Evolutionary conservation across 306 rosid genomes (phyloP).

Genomic region (Ochetophila trinervis): DNA sequence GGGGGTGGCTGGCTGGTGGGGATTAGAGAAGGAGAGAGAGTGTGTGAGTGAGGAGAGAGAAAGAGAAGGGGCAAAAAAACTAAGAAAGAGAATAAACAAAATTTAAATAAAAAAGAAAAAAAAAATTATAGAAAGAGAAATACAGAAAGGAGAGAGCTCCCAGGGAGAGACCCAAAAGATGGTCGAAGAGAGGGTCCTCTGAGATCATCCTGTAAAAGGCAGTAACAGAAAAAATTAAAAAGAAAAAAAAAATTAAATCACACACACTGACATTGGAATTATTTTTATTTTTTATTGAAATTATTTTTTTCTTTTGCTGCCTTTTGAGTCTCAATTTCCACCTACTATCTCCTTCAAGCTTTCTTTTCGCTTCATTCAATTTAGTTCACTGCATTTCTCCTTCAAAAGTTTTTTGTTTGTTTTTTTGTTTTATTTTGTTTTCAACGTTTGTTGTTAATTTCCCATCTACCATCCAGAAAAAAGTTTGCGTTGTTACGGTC

Average conservation of each 20-base stretch:
- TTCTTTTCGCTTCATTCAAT: slow-evolving; percentile 20
- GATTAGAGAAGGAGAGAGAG: slow-evolving; percentile 47
- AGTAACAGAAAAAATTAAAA: slow-evolving; percentile 36
- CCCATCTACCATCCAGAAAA: background rate
- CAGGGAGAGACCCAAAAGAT: slow-evolving; percentile 54
- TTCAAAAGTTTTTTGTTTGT: background rate
- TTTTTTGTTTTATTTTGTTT: background rate
- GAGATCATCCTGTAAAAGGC: slow-evolving; percentile 85
- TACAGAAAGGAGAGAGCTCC: slow-evolving; percentile 13
- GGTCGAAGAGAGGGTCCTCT: slow-evolving; percentile 83
- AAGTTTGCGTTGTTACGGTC: slow-evolving; percentile 1
- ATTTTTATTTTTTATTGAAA: background rate
- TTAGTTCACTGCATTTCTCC: background rate
- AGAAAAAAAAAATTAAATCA: background rate
- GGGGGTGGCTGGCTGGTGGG: slow-evolving; percentile 46
- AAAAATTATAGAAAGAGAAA: background rate
- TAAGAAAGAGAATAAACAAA: slow-evolving; percentile 12
- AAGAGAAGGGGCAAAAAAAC: slow-evolving; percentile 22
- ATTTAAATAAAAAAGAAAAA: slow-evolving; percentile 19
- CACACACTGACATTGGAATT: background rate
- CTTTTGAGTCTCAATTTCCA: slow-evolving; percentile 61
- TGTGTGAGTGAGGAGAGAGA: slow-evolving; percentile 25
- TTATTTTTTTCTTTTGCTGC: slow-evolving; percentile 61
- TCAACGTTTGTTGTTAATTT: background rate
- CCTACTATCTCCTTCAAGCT: slow-evolving; percentile 22